Evolutionary conservation across 2,329 filamentous ascomycete genomes (phyloP).

Genomic region (Dothidotthia symphoricarpi): DNA sequence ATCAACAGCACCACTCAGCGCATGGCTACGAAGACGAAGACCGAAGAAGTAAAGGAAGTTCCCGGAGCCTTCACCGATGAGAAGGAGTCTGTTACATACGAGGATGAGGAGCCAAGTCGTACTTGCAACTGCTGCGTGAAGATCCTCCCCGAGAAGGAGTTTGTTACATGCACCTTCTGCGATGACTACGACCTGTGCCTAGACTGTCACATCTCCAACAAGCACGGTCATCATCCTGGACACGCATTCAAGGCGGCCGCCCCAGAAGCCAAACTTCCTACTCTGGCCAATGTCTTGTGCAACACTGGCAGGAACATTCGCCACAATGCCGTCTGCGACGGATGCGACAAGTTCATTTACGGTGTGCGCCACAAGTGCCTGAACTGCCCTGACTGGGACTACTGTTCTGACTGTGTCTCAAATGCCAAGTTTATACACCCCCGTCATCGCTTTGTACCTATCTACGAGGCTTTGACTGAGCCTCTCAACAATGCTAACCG

Average conservation of each 20-base stretch:
- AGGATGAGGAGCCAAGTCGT: conserved; percentile 50
- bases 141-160: conserved; percentile 72
- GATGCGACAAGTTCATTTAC: conserved; percentile 81
- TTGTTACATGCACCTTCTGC: conserved; percentile 81
- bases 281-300: conserved; percentile 68
- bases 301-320: conserved; percentile 74
- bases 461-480: conserved; percentile 70
- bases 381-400: conserved; percentile 97
- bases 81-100: conserved; percentile 41
- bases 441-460: conserved; percentile 80
- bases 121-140: conserved; percentile 72
- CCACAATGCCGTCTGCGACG: conserved; percentile 91
- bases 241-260: conserved; percentile 74
- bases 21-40: conserved; percentile 63
- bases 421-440: conserved; percentile 70
- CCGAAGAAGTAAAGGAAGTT: conserved; percentile 39
- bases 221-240: conserved; percentile 87
- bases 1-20: conserved; percentile 83
- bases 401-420: conserved; percentile 73
- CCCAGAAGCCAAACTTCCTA: conserved; percentile 53
- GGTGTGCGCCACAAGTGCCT: conserved; percentile 96
- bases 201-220: conserved; percentile 69
- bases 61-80: conserved; percentile 49
- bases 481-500: conserved; percentile 50
- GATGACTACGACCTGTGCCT: conserved; percentile 93